Evolutionary conservation across 768 basidiomycete species (phyloP), one percentile per base, ranked within the genome.

Genomic region (Xerocomellus intermedius): DNA sequence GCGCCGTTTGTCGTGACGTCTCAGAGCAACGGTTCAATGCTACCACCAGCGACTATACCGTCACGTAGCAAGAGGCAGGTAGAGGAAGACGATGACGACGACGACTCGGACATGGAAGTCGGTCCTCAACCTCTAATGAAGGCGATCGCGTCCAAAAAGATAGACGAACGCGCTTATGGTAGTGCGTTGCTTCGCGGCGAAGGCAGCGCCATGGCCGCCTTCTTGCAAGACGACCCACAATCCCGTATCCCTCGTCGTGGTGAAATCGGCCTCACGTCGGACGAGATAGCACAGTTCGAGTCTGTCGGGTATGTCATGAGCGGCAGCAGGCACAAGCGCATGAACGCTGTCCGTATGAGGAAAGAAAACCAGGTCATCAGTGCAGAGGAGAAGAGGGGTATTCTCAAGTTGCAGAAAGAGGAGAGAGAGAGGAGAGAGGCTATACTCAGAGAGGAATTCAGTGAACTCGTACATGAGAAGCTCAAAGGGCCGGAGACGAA

Each of bases 301-400:
- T 66, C 78, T 22, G 89, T 89, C 8, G 97, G 97, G 17, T 99
- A 97, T 71, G 97, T 99, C 44, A 99, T 98, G 97, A 94, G 90
- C 63, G 97, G 96, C 42, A 90, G 85, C 64, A 77, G 96, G 58
- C 94, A 99, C 72, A 82, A 90, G 60, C 82, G 94, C 72, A 99
- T 99, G 97, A 99, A 98, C 63, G 96, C 97, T 1, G 96, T 99
- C 42, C 90, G 97, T 56, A 91, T 99, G 85, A 79, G 96, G 68
- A 98, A 98, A 79, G 97, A 99, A 78, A 98, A 99, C 76, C 97
- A 99, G 75, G 95, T 98, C 59, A 99, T 99, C 69, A 92, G 89
- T 64, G 94, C 96, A 2, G 97, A 98, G 74, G 97, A 99, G 80
- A 98, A 98, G 80, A 76, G 97, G 33, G 91, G 93, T 35, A 95